Evolutionary conservation across 2,329 filamentous ascomycete genomes (phyloP).

Genomic region (Phialophora chinensis): DNA sequence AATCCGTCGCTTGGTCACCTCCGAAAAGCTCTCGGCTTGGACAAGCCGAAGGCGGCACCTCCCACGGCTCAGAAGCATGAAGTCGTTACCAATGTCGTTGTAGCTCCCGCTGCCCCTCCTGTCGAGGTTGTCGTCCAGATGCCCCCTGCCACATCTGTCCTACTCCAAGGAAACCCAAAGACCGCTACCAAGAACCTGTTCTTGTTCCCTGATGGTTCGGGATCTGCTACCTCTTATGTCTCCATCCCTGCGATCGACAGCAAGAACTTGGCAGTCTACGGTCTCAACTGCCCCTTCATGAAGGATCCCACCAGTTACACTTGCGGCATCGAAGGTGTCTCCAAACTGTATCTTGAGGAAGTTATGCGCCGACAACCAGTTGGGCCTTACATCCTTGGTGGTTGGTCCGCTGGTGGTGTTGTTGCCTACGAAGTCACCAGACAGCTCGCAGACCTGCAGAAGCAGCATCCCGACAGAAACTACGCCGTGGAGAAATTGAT

Average conservation of each 20-base stretch:
- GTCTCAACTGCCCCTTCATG: slow-evolving; percentile 53
- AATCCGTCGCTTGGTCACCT: slow-evolving; percentile 51
- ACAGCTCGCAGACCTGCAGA: slow-evolving; percentile 39
- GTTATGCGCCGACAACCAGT: slow-evolving; percentile 44
- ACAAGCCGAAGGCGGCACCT: slow-evolving; percentile 45
- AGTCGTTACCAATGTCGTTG: slow-evolving; percentile 41
- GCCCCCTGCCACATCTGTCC: slow-evolving; percentile 51
- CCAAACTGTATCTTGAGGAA: slow-evolving; percentile 42
- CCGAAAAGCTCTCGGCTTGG: slow-evolving; percentile 47
- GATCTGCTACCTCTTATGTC: slow-evolving; percentile 55
- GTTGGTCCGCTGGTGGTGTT: slow-evolving; percentile 48
- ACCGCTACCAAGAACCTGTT: slow-evolving; percentile 51
- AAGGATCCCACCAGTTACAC: slow-evolving; percentile 44
- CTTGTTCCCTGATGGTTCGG: slow-evolving; percentile 54
- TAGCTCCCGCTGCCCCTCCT: slow-evolving; percentile 35
- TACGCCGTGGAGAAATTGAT: slow-evolving; percentile 61
- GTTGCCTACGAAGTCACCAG: slow-evolving; percentile 47
- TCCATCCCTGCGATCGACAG: slow-evolving; percentile 49
- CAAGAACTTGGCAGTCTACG: slow-evolving; percentile 52
- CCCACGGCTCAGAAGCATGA: slow-evolving; percentile 37
- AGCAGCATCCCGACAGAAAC: slow-evolving; percentile 38
- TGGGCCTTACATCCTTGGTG: slow-evolving; percentile 48
- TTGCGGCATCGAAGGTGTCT: slow-evolving; percentile 42
- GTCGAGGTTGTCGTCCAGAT: slow-evolving; percentile 39
- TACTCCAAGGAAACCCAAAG: slow-evolving; percentile 52